phyloP scores from a whole-genome alignment of 345 rosid genomes.

The Moricandia moricandioides region DNA sequence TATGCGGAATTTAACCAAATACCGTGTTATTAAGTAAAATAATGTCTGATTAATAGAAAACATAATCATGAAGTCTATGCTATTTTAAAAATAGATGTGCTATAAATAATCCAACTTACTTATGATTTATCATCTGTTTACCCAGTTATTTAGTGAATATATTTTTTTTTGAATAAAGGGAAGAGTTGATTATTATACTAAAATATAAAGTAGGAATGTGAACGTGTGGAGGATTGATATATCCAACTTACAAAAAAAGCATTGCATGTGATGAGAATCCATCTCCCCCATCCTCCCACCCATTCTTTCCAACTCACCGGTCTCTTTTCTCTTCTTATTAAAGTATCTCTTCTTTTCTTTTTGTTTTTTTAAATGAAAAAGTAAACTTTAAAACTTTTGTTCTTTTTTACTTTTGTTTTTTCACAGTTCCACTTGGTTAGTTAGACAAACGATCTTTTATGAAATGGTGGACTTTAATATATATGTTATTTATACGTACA shows the following conservation, averaged over 20 bases:
- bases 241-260: constrained; percentile 11
- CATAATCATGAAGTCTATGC: not conserved
- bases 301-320: constrained; percentile 38
- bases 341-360: constrained; percentile 35
- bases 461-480: constrained; percentile 29
- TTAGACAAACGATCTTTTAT: constrained; percentile 15
- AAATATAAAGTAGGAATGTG: not conserved
- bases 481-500: constrained; percentile 5
- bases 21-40: not conserved
- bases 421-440: constrained; percentile 37
- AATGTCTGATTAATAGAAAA: not conserved
- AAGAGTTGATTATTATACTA: not conserved
- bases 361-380: not conserved
- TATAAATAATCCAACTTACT: not conserved
- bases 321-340: constrained; percentile 32
- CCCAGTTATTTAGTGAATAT: not conserved
- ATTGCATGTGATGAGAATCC: constrained; percentile 43
- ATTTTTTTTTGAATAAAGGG: not conserved
- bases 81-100: not conserved
- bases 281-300: constrained; percentile 39
- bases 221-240: constrained; percentile 13
- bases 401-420: constrained; percentile 15
- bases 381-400: not conserved
- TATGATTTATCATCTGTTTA: not conserved
- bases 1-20: not conserved